These are phyloP conservation scores for Starmera amethionina DNA, from an alignment of 805 yeast genomes.

Conservation along the genomic window DNA sequence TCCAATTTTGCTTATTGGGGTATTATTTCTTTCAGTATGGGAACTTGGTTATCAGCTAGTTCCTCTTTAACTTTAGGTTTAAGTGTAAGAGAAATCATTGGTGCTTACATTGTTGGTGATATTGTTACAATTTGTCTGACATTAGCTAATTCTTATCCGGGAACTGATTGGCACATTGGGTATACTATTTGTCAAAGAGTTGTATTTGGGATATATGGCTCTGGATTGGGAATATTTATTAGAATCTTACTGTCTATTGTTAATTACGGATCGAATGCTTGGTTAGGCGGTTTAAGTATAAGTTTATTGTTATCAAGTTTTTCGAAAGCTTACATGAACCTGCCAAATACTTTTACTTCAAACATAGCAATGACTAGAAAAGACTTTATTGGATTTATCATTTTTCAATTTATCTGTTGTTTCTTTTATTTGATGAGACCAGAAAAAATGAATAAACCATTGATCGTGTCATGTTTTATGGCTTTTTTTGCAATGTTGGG, in stretches of 20 bases:
- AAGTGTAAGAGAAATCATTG: slow-evolving; percentile 35
- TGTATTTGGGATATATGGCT: slow-evolving; percentile 37
- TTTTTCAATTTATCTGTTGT: slow-evolving; percentile 24
- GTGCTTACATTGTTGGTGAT: slow-evolving; percentile 34
- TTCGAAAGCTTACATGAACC: slow-evolving; percentile 26
- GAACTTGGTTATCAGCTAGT: slow-evolving; percentile 36
- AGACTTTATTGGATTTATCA: slow-evolving; percentile 22
- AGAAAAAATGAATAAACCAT: slow-evolving; percentile 14
- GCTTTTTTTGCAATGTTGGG: slow-evolving; percentile 23
- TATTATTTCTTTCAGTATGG: slow-evolving; percentile 31
- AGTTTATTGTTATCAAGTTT: slow-evolving; percentile 29
- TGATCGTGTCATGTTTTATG: slow-evolving; percentile 14
- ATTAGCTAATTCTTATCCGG: slow-evolving; percentile 36
- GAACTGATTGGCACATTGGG: slow-evolving; percentile 39
- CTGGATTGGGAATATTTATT: slow-evolving; percentile 29
- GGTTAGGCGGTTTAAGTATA: slow-evolving; percentile 34
- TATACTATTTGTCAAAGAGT: slow-evolving; percentile 33
- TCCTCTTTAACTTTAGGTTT: slow-evolving; percentile 35
- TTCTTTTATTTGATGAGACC: slow-evolving; percentile 17
- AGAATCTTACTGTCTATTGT: slow-evolving; percentile 36
- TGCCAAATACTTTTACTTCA: slow-evolving; percentile 24
- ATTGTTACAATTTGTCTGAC: slow-evolving; percentile 33
- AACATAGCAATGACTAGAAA: slow-evolving; percentile 20
- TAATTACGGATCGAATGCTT: slow-evolving; percentile 36
- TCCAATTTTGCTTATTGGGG: slow-evolving; percentile 36